Evolutionary conservation across 345 rosid genomes (phyloP), one percentile per base, ranked within the genome.

Genomic region (Eucalyptus polybractea): DNA sequence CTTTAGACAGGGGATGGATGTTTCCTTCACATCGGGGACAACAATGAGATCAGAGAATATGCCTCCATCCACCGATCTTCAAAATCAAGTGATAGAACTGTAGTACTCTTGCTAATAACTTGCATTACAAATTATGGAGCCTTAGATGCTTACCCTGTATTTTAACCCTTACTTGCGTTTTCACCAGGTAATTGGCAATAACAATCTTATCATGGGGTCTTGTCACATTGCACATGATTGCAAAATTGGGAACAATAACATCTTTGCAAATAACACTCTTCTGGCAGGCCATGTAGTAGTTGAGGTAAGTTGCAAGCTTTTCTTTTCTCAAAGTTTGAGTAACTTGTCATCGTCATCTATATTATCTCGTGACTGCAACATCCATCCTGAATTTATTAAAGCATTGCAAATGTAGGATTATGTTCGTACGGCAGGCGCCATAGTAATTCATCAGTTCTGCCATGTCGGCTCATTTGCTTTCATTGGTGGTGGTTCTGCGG

Each of bases 191-290:
- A 94, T 98, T 90, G 99, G 99, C 83, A 91, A 95, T 90, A 95
- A 94, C 93, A 98, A 98, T 92, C 96, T 98, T 88, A 93, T 98
- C 90, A 98, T 98, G 99, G 99, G 99, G 8, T 95, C 99, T 60
- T 95, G 99, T 91, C 99, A 97, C 91, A 93, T 98, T 90, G 99
- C 99, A 50, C 99, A 97, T 91, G 99, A 97, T 92, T 98, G 99
- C 92, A 95, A 94, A 91, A 95, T 96, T 60, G 98, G 99, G 29
- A 94, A 95, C 94, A 89, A 62, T 92, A 98, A 98, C 95, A 97
- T 98, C 88, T 95, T 97, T 91, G 97, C 98, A 42, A 97, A 97
- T 89, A 95, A 89, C 92, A 97, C 96, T 65, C 98, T 97, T 94
- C 93, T 98, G 86, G 99, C 99, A 3, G 99, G 99, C 80, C 99